Evolutionary conservation across 2,329 filamentous ascomycete species (phyloP), one percentile per base, ranked within the genome.

Genomic region (Cytospora paraplurivora): DNA sequence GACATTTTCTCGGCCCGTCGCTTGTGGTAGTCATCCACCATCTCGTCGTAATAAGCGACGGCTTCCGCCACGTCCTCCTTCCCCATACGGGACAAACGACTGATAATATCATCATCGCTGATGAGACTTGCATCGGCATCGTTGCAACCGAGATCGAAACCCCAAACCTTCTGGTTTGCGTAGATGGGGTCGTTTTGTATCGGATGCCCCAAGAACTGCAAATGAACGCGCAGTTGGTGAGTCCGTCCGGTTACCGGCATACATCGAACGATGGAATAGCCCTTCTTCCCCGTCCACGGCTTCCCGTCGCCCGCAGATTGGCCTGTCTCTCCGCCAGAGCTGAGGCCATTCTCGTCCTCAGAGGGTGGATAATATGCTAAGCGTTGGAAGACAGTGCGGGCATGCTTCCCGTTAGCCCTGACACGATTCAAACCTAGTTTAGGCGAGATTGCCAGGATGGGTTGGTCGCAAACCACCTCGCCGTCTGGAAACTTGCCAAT

Each of bases 141-240:
- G 62, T 84, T 80, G 60, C 77, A 85, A 17, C 92, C 95, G 0
- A 99, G 85, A 11, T 88, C 84, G 0, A 88, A 81, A 0, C 95
- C 95, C 82, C 96, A 99, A 12, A 99, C 95, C 63, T 88, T 88
- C 72, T 92, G 88, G 73, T 99, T 99, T 71, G 92, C 93, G 75
- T 99, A 99, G 70, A 99, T 98, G 8, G 95, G 95, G 73, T 99
- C 95, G 75, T 99, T 99, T 68, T 92, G 88, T 69, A 99, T 98
- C 1, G 95, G 95, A 73, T 98, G 91, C 1, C 95, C 95, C 4
- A 99, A 81, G 75, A 92, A 96, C 73, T 99, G 95, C 17, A 99
- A 82, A 72, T 99, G 95, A 19, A 99, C 95, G 38, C 95, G 88
- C 56, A 99, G 85, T 75, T 99, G 95, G 72, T 99, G 95, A 13